Conservation (phyloP, 176 grass and related monocot species). For the Phoenix roebelenii region DNA sequence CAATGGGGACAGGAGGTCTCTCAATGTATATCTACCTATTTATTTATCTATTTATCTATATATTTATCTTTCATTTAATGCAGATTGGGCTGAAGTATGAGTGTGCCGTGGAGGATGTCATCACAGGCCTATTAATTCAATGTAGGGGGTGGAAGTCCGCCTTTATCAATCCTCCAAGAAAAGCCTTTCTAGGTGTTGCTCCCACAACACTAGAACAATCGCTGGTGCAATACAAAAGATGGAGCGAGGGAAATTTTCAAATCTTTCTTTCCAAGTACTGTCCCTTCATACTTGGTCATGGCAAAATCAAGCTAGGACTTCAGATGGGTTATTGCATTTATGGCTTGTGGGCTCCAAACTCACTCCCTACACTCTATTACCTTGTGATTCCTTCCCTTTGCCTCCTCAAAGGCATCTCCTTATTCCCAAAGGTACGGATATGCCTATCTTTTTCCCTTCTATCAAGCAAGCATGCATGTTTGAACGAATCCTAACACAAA, state of each 20-base stretch:
- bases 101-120: conserved; percentile 54
- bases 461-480: no score
- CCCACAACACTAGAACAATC: conserved; percentile 50
- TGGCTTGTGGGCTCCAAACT: conserved; percentile 47
- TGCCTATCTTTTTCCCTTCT: not conserved
- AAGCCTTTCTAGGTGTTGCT: conserved; percentile 50
- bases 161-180: conserved; percentile 32
- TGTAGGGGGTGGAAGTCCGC: conserved; percentile 17
- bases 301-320: conserved; percentile 40
- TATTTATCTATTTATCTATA: no score
- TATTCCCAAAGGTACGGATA: conserved; percentile 54
- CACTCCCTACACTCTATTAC: conserved; percentile 60
- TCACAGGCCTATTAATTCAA: conserved; percentile 63
- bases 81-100: conserved; percentile 80
- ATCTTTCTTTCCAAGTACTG: conserved; percentile 62
- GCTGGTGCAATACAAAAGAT: conserved; percentile 82
- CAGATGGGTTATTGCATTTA: conserved; percentile 58
- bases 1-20: not conserved
- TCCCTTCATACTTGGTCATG: conserved; percentile 35
- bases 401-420: conserved; percentile 51
- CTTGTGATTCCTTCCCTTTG: conserved; percentile 43
- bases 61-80: not conserved
- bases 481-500: no score
- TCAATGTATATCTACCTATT: not conserved
- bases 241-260: conserved; percentile 52